Conservation (phyloP, 257 asterid genomes). For the Fraxinus quadrangulata region DNA sequence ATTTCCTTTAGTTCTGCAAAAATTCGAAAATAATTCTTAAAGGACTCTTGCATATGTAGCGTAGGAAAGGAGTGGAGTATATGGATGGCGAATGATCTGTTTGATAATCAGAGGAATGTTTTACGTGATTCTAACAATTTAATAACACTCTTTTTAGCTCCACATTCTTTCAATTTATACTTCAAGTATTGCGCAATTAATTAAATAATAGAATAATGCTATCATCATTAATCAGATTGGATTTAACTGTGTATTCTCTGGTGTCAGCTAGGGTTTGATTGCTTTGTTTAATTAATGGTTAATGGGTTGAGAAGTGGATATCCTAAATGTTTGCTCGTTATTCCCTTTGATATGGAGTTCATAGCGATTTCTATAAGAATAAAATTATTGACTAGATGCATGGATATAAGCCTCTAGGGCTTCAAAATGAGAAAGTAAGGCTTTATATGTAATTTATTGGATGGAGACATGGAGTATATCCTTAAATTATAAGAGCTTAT, state of each 20-base stretch:
- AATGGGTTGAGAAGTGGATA: neutral
- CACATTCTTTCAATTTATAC: neutral
- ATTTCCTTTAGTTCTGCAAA: neutral
- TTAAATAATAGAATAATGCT: neutral
- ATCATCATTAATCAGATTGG: neutral
- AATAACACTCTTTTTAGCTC: neutral
- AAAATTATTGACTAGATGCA: constrained; percentile 4
- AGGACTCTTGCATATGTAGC: neutral
- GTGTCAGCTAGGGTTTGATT: neutral
- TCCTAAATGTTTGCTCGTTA: neutral
- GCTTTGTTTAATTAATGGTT: neutral
- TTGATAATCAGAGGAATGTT: neutral
- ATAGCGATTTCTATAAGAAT: neutral
- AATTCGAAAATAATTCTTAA: neutral
- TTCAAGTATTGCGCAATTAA: neutral
- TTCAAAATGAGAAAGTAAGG: neutral
- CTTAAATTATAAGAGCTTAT: neutral
- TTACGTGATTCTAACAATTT: neutral
- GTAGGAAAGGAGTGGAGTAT: neutral
- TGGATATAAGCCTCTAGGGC: neutral
- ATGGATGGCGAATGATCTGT: neutral
- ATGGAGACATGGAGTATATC: neutral
- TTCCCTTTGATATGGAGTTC: neutral
- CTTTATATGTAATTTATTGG: neutral
- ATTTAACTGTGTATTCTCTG: neutral